Evolutionary conservation across 257 asterid genomes (phyloP).

Genomic region (Solanum virginianum): DNA sequence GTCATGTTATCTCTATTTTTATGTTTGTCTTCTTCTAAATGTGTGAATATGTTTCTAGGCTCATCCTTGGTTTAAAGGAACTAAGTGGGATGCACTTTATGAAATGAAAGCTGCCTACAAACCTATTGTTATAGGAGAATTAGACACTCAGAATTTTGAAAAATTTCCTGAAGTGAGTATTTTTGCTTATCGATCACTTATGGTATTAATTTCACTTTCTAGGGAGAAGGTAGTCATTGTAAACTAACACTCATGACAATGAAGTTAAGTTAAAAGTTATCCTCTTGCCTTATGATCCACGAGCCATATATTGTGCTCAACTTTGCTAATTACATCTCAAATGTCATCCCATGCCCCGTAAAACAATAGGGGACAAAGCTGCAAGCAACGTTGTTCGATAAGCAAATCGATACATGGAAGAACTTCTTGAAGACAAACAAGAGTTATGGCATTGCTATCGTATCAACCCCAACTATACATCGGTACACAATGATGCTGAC

Average conservation of each 20-base stretch:
- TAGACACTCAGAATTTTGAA: constrained; percentile 94
- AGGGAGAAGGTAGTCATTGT: background rate
- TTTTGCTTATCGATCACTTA: background rate
- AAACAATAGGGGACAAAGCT: too few species aligned
- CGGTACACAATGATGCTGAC: too few species aligned
- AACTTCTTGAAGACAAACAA: too few species aligned
- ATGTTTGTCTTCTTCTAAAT: background rate
- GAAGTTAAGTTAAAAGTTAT: background rate
- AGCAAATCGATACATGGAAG: too few species aligned
- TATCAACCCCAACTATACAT: too few species aligned
- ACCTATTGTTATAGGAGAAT: constrained; percentile 74
- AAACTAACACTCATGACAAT: background rate
- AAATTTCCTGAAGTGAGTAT: constrained; percentile 74
- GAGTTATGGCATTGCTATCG: too few species aligned
- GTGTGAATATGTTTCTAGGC: constrained; percentile 37
- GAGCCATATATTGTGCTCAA: background rate
- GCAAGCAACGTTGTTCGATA: too few species aligned
- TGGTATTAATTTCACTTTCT: background rate
- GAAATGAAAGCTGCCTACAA: constrained; percentile 94
- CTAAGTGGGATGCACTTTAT: constrained; percentile 76
- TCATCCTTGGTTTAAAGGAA: constrained; percentile 76
- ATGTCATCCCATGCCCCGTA: too few species aligned
- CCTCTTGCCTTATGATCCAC: background rate
- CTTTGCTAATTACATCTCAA: too few species aligned
- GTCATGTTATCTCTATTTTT: background rate